Percentiles rank a stretch among this genome's conserved stretches.
These are phyloP conservation scores for Aspergillus saccharolyticus DNA, from an alignment of 495 filamentous ascomycete species.

Conservation along the genomic window DNA sequence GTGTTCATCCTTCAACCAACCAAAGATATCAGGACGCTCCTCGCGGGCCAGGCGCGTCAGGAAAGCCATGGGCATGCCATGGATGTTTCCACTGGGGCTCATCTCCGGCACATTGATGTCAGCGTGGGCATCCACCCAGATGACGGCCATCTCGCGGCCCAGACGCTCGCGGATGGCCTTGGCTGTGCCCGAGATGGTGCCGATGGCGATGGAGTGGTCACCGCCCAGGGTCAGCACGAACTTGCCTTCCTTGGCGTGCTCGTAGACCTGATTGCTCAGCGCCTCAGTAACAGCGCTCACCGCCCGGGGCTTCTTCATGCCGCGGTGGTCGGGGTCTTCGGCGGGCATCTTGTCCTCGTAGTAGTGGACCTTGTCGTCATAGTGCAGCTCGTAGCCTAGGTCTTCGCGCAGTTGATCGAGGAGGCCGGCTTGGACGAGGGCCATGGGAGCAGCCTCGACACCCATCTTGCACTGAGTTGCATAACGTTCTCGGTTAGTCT, in stretches of 20 bases:
- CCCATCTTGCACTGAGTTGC: slow-evolving; percentile 72
- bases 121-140: slow-evolving; percentile 98
- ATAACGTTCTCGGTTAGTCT: neutral
- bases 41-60: slow-evolving; percentile 77
- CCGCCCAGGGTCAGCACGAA: slow-evolving; percentile 91
- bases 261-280: slow-evolving; percentile 80
- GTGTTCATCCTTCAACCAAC: slow-evolving; percentile 71
- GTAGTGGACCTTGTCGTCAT: slow-evolving; percentile 77
- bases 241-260: slow-evolving; percentile 76
- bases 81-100: slow-evolving; percentile 85
- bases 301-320: slow-evolving; percentile 88
- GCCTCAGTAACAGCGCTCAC: slow-evolving; percentile 82
- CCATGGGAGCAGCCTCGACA: slow-evolving; percentile 87
- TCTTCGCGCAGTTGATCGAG: slow-evolving; percentile 78
- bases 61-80: slow-evolving; percentile 97
- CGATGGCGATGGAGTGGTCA: slow-evolving; percentile 95
- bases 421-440: slow-evolving; percentile 83
- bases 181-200: slow-evolving; percentile 77
- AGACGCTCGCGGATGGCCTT: slow-evolving; percentile 80
- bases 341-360: slow-evolving; percentile 73
- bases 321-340: slow-evolving; percentile 63
- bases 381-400: slow-evolving; percentile 79
- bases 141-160: slow-evolving; percentile 78
- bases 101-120: slow-evolving; percentile 97
- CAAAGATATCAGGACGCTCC: slow-evolving; percentile 68